Percentiles rank a stretch among this genome's conserved stretches.
phyloP scores from a whole-genome alignment of 441 rosid genomes.

The Gossypium gossypioides region DNA sequence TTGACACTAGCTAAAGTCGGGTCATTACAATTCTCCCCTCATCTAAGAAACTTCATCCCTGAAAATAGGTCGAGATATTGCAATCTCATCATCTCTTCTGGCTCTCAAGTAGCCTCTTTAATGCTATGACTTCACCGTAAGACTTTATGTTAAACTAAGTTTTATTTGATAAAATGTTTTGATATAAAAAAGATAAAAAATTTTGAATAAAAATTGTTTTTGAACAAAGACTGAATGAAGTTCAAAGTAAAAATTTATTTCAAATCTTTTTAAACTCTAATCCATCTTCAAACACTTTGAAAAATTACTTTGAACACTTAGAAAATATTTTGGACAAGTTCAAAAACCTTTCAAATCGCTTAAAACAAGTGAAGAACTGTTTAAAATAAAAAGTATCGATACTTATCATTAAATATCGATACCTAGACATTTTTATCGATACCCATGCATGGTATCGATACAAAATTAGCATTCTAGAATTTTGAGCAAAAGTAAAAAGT shows the following conservation, averaged over 20 bases:
- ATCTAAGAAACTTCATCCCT: too few relatives aligned
- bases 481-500: background rate
- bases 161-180: too few relatives aligned
- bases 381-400: too few relatives aligned
- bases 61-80: too few relatives aligned
- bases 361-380: background rate
- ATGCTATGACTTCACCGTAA: too few relatives aligned
- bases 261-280: background rate
- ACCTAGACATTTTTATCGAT: background rate
- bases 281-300: background rate
- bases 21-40: too few relatives aligned
- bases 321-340: background rate
- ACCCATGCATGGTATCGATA: background rate
- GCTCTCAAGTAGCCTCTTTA: too few relatives aligned
- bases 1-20: too few relatives aligned
- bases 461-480: background rate
- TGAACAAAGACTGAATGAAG: background rate
- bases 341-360: background rate
- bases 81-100: too few relatives aligned
- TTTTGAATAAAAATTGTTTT: background rate
- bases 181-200: background rate
- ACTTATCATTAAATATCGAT: too few relatives aligned
- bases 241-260: background rate
- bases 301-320: background rate
- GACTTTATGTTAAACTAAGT: background rate